A percentile compares a stretch with the other conserved stretches of the same genome.
Evolutionary conservation across 495 filamentous ascomycete species (phyloP).

Genomic region (Talaromyces ruber): DNA sequence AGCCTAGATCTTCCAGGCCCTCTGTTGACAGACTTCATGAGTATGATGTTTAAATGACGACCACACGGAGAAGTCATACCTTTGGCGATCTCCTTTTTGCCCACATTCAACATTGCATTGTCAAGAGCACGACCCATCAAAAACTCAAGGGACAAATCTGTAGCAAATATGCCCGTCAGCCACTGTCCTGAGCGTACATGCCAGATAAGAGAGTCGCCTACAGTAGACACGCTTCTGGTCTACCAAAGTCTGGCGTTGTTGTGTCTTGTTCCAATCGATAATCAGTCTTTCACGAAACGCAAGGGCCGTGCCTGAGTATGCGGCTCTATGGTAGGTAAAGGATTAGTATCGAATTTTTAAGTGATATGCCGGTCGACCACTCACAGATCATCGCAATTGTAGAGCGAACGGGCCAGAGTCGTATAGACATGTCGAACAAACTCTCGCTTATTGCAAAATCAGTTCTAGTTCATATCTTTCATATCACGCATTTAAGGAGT

Average conservation of each 20-base stretch:
- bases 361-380: constrained; percentile 6
- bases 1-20: constrained; percentile 81
- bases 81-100: constrained; percentile 75
- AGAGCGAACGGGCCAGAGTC: constrained; percentile 89
- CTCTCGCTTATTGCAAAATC: constrained; percentile 48
- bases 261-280: constrained; percentile 95
- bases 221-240: constrained; percentile 93
- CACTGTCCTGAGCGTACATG: background rate
- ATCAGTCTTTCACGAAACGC: constrained; percentile 90
- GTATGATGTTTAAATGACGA: background rate
- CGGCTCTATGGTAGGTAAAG: constrained; percentile 43
- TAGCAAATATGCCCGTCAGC: constrained; percentile 8
- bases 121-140: constrained; percentile 93
- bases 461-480: constrained; percentile 3
- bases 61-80: constrained; percentile 32
- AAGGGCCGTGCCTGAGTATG: constrained; percentile 82
- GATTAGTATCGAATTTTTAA: constrained; percentile 2
- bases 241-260: constrained; percentile 84
- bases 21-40: constrained; percentile 32
- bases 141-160: constrained; percentile 88
- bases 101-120: constrained; percentile 97
- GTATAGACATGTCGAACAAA: constrained; percentile 92
- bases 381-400: constrained; percentile 89
- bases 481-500: constrained; percentile 7
- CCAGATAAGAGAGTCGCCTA: constrained; percentile 18